phyloP scores from a whole-genome alignment of 148 eudicot species.

The Heliosperma pusillum region DNA sequence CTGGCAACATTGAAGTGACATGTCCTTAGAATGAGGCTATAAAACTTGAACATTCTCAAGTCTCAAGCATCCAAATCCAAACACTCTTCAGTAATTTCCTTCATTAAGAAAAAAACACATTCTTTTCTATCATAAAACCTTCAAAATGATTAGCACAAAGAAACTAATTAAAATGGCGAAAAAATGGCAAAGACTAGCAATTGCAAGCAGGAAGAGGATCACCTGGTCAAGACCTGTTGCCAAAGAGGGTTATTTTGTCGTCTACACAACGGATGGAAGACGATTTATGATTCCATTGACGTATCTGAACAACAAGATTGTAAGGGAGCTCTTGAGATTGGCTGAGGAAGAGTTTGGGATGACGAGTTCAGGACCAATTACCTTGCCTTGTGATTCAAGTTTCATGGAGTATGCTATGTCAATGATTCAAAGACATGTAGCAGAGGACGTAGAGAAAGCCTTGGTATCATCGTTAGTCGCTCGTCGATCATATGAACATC shows the following conservation, averaged over 20 bases:
- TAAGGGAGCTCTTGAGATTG: constrained; percentile 38
- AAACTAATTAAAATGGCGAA: constrained; percentile 22
- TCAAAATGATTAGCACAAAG: constrained; percentile 25
- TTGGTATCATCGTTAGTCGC: constrained; percentile 10
- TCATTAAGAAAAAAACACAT: background rate
- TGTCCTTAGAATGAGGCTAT: constrained; percentile 13
- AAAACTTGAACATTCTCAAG: constrained; percentile 15
- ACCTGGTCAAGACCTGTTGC: background rate
- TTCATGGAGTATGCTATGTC: constrained; percentile 34
- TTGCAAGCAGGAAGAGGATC: constrained; percentile 14
- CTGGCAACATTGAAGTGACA: background rate
- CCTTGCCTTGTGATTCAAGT: constrained; percentile 39
- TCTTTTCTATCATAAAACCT: background rate
- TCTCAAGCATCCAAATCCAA: background rate
- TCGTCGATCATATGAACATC: constrained; percentile 16
- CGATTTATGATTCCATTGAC: constrained; percentile 27
- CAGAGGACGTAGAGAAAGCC: constrained; percentile 14
- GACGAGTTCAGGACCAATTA: constrained; percentile 36
- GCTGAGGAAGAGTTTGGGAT: constrained; percentile 46
- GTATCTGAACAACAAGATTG: constrained; percentile 14
- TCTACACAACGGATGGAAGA: constrained; percentile 12
- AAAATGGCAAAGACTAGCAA: constrained; percentile 24
- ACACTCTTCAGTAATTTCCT: background rate
- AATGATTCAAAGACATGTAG: constrained; percentile 30
- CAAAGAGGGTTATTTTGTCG: background rate